Conservation (phyloP, 1,284 basidiomycete genomes). For the Rhodotorula glutinis region DNA sequence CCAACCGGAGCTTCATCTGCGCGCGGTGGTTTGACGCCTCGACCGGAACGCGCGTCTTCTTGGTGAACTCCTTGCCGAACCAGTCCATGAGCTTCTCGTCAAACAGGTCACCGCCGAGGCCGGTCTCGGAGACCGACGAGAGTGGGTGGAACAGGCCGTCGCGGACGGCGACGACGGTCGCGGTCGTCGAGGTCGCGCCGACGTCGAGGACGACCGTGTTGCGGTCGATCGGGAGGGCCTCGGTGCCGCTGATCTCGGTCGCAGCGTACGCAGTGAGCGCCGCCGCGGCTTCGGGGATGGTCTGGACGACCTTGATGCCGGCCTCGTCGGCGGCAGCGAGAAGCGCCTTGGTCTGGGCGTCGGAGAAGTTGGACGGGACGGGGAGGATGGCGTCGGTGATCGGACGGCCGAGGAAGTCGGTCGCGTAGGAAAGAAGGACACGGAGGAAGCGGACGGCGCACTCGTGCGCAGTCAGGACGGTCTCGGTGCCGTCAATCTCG, state of each 20-base stretch:
- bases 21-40: conserved; percentile 69
- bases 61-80: conserved; percentile 95
- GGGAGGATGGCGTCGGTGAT: conserved; percentile 80
- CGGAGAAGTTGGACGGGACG: conserved; percentile 57
- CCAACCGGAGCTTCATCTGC: conserved; percentile 86
- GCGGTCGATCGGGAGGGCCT: conserved; percentile 53
- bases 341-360: conserved; percentile 47
- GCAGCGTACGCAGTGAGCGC: conserved; percentile 51
- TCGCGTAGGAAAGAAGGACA: conserved; percentile 79
- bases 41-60: conserved; percentile 84
- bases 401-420: conserved; percentile 82
- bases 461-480: conserved; percentile 73
- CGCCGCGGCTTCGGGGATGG: conserved; percentile 54
- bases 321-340: conserved; percentile 55
- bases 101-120: conserved; percentile 56
- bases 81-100: conserved; percentile 82
- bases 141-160: conserved; percentile 57
- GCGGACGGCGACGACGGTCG: conserved; percentile 55
- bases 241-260: conserved; percentile 44
- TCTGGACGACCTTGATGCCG: conserved; percentile 67
- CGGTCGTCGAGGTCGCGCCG: conserved; percentile 57
- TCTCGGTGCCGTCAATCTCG: conserved; percentile 68
- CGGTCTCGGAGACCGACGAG: conserved; percentile 53
- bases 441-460: conserved; percentile 80
- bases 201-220: conserved; percentile 59